Evolutionary conservation across 345 rosid genomes (phyloP), one percentile per base, ranked within the genome.

Genomic region (Litchi chinensis): DNA sequence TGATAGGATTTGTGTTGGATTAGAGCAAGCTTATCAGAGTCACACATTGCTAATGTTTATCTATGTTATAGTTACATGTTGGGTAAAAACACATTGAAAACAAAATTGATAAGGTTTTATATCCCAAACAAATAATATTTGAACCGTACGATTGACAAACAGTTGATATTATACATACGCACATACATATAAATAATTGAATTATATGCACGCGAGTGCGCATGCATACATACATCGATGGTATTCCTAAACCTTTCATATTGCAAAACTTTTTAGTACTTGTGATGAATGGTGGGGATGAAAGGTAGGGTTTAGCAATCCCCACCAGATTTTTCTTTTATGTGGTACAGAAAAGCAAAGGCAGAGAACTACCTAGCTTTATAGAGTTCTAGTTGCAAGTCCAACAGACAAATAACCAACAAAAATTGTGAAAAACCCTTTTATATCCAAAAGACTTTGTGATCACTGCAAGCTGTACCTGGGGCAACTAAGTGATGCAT

Each of bases 281-380:
- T 64, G 28, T 32, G 71, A 65, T 52, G 64, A 75, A 41, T 65
- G 70, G 50, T 52, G 13, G 40, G 78, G 71, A 6, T n/a, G 32
- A 66, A 32, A 32, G 78, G n/a, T 41, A 60, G 64, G 50, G 64
- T 32, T 75, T 48, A 71, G 78, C 71, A 65, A 65, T 32, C 64
- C 78, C 21, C 46, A n/a, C 71, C 39, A 28, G 66, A 56, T 59
- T 65, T 32, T 26, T 54, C 41, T 43, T 75, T 64, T 11, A 65
- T 65, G 68, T 75, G 78, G 62, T 28, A 28, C 48, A 46, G 32
- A 65, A 65, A 32, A 37, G 71, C 12, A 32, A 21, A n/a, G 48
- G 64, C 4, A 64, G 46, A 7, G 63, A 75, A 32, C 48, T 52
- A 8, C 32, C 37, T 44, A 44, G 62, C 71, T 28, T 50, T 32